A percentile compares a stretch with the other conserved stretches of the same genome.
Evolutionary conservation across 106 monocot genomes (phyloP).

Genomic region (Posidonia australis): DNA sequence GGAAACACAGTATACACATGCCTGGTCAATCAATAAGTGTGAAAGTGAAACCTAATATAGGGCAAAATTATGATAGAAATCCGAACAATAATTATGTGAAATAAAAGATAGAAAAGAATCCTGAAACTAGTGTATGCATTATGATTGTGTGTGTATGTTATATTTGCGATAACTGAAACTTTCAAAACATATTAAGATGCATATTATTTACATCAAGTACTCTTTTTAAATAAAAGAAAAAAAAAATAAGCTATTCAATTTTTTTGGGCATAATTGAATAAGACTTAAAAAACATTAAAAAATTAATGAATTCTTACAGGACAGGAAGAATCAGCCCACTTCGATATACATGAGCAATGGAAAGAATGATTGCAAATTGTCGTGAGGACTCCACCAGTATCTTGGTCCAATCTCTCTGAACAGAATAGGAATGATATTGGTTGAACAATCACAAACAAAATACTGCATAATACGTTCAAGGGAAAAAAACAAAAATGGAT

Average conservation of each 20-base stretch:
- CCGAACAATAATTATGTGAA: no score
- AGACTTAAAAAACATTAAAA: no score
- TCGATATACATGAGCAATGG: constrained; percentile 97
- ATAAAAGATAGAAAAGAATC: no score
- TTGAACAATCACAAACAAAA: neutral
- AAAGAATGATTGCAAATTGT: constrained; percentile 99
- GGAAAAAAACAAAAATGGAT: no score
- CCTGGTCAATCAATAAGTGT: no score
- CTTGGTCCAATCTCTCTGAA: constrained; percentile 88
- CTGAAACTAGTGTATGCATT: no score
- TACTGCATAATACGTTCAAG: no score
- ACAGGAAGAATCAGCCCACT: constrained; percentile 99
- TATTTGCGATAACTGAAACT: neutral
- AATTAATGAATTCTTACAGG: constrained; percentile 47
- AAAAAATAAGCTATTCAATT: neutral
- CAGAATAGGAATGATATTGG: neutral
- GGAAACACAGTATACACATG: no score
- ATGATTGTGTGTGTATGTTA: no score
- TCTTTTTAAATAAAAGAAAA: neutral
- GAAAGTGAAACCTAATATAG: no score
- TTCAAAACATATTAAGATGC: neutral
- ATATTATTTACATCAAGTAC: neutral
- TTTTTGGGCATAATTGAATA: neutral
- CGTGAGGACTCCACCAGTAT: constrained; percentile 76
- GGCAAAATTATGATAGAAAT: no score